Percentiles rank a stretch among this genome's conserved stretches.
phyloP scores from a whole-genome alignment of 768 basidiomycete genomes.

The Hirschioporus abietinus region DNA sequence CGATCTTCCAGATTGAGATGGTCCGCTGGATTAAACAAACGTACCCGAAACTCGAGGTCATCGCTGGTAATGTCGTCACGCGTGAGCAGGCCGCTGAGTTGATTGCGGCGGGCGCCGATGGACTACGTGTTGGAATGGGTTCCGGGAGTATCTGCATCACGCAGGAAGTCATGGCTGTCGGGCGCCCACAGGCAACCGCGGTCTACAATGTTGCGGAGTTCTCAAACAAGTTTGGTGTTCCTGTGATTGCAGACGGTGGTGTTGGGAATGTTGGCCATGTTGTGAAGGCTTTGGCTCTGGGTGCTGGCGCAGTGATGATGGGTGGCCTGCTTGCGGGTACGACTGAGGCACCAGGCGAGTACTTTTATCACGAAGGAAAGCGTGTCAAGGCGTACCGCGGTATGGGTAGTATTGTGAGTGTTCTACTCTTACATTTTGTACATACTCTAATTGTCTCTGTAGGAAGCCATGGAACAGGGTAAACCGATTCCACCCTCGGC shows the following conservation, averaged over 20 bases:
- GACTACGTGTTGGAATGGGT: constrained; percentile 95
- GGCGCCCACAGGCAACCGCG: constrained; percentile 96
- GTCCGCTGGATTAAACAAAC: constrained; percentile 86
- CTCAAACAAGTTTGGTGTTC: constrained; percentile 86
- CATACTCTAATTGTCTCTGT: background rate
- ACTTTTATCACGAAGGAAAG: constrained; percentile 99
- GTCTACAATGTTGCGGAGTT: constrained; percentile 97
- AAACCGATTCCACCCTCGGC: constrained; percentile 35
- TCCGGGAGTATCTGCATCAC: constrained; percentile 99
- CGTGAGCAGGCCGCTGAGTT: constrained; percentile 94
- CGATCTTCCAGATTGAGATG: constrained; percentile 91
- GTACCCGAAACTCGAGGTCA: constrained; percentile 83
- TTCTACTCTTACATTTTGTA: constrained; percentile 18
- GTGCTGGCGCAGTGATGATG: constrained; percentile 99
- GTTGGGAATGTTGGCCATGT: constrained; percentile 95
- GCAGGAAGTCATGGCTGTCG: constrained; percentile 99
- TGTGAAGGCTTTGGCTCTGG: constrained; percentile 91
- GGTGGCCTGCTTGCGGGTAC: constrained; percentile 94
- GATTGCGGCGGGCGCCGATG: constrained; percentile 93
- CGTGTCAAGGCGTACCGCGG: constrained; percentile 98
- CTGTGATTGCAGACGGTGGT: constrained; percentile 95
- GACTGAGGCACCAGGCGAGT: constrained; percentile 95
- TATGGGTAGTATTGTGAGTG: constrained; percentile 81
- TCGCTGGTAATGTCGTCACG: constrained; percentile 97
- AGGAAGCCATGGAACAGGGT: constrained; percentile 86